Conservation (phyloP, 2,329 filamentous ascomycete genomes). For the Didymella glomerata region DNA sequence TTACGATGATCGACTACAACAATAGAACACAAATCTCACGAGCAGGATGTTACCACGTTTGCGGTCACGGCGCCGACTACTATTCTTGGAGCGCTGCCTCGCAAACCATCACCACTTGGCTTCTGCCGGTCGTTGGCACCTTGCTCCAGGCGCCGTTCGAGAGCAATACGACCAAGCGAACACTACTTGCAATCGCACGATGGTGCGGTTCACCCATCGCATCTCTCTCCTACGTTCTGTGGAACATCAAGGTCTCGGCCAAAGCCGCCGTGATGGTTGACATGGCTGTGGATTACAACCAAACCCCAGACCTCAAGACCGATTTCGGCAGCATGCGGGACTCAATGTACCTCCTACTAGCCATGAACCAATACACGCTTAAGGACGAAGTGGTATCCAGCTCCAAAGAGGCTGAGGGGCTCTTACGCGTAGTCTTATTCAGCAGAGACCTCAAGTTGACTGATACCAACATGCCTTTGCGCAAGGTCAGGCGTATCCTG, state of each 20-base stretch:
- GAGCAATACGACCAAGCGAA: conserved; percentile 51
- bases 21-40: conserved; percentile 41
- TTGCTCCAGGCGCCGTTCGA: conserved; percentile 54
- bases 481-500: conserved; percentile 46
- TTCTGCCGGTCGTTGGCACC: conserved; percentile 51
- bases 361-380: conserved; percentile 57
- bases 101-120: conserved; percentile 53
- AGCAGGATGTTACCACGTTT: conserved; percentile 47
- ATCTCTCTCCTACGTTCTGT: conserved; percentile 50
- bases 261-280: conserved; percentile 54
- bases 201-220: conserved; percentile 53
- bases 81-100: conserved; percentile 47
- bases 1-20: conserved; percentile 24
- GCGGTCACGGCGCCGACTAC: conserved; percentile 42
- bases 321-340: conserved; percentile 54
- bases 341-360: conserved; percentile 56
- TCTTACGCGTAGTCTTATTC: conserved; percentile 54
- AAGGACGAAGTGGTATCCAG: conserved; percentile 35
- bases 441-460: conserved; percentile 49
- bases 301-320: conserved; percentile 36
- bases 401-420: conserved; percentile 49
- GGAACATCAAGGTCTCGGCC: conserved; percentile 53
- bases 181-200: conserved; percentile 47
- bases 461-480: conserved; percentile 40
- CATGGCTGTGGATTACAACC: conserved; percentile 48